These are phyloP conservation scores for Lasiodiplodia citricola DNA, from an alignment of 2,329 filamentous ascomycete species.

Conservation along the genomic window DNA sequence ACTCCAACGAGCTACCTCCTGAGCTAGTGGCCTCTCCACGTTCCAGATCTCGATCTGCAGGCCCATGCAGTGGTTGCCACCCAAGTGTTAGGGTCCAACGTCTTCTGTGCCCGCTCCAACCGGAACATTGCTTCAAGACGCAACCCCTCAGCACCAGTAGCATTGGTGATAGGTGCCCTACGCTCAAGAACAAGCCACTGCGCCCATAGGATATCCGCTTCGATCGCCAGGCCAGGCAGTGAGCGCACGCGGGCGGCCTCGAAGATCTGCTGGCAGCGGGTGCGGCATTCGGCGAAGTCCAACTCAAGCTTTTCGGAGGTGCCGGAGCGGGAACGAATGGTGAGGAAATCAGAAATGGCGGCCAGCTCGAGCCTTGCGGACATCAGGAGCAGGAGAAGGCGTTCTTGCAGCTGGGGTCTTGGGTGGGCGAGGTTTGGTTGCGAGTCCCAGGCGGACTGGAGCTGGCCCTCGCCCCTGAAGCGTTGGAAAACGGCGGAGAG, in stretches of 20 bases:
- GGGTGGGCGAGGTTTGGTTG: background rate
- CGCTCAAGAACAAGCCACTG: constrained; percentile 1
- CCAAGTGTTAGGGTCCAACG: background rate
- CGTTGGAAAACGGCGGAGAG: background rate
- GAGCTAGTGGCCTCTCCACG: background rate
- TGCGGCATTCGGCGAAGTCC: background rate
- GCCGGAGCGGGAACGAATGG: background rate
- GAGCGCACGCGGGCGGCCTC: background rate
- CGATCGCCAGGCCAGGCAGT: background rate
- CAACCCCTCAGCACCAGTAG: background rate
- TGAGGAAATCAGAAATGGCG: background rate
- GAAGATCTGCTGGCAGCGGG: background rate
- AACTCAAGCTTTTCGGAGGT: background rate
- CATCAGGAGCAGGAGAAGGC: background rate
- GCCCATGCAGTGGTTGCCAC: background rate
- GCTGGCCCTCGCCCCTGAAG: background rate
- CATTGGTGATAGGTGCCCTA: background rate
- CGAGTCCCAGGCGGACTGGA: background rate
- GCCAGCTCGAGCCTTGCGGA: background rate
- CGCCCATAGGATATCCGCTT: background rate
- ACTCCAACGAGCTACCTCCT: background rate
- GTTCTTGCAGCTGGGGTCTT: background rate
- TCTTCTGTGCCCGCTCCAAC: background rate
- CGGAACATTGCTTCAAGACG: background rate
- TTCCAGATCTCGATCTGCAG: background rate